Evolutionary conservation across 129 eudicot species (phyloP), one percentile per base, ranked within the genome.

Genomic region (Flaveria robusta): DNA sequence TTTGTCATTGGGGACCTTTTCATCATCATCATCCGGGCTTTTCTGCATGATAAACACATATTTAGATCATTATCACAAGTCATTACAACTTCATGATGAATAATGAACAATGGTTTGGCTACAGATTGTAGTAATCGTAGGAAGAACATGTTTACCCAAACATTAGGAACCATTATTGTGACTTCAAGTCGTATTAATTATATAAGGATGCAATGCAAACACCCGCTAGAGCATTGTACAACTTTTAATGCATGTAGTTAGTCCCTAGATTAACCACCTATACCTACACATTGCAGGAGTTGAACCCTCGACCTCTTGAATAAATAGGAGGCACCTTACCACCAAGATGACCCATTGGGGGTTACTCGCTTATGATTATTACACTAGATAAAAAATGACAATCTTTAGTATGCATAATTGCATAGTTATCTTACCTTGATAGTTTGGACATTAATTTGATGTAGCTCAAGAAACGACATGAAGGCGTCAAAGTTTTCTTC

Each of bases 401-500:
- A 24, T 9, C 15, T 47, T 73, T 66, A 46, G 42, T n/a, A 42
- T 27, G n/a, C 39, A 15, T 37, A 7, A 7, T 67, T 27, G n/a
- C 50, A 22, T 37, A 18, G 12, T 67, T 29, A 69, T 74, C n/a
- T 31, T 79, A 92, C 97, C 96, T 89, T 81, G 58, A 92, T 80
- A 59, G 51, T 74, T 62, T 81, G 83, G 73, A 87, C 79, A 81
- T 92, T 83, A 22, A 92, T 87, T 14, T 82, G 39, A 81, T 84
- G 82, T 83, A 82, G 86, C 86, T 60, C 67, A 37, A 92, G 88
- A 77, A 87, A 92, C 31, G 83, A 75, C 91, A 92, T 84, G 76
- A 92, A 86, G 41, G 88, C 86, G 59, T 92, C 82, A 22, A 92
- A 89, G 83, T 92, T 92, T 77, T 92, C 98, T 81, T 79, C 87